Evolutionary conservation across 2,329 filamentous ascomycete genomes (phyloP).

Genomic region (Drechslerella dactyloides): DNA sequence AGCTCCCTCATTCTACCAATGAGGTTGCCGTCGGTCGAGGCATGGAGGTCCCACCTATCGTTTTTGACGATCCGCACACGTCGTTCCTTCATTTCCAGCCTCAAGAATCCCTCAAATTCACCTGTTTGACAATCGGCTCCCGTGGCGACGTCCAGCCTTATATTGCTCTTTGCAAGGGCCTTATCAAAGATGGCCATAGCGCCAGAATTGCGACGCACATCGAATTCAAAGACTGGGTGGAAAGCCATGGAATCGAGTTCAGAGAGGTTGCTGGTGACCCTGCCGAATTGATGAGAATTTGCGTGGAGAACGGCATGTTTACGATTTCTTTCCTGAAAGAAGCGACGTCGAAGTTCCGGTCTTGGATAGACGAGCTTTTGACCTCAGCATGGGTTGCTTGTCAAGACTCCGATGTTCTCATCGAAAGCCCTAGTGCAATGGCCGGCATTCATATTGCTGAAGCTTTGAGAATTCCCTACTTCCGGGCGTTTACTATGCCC

Average conservation of each 20-base stretch:
- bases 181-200: slow-evolving; percentile 84
- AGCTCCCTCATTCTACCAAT: slow-evolving; percentile 55
- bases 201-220: slow-evolving; percentile 87
- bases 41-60: slow-evolving; percentile 71
- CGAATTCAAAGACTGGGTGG: slow-evolving; percentile 88
- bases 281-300: slow-evolving; percentile 91
- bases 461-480: slow-evolving; percentile 89
- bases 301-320: slow-evolving; percentile 96
- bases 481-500: slow-evolving; percentile 97
- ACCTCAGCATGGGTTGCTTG: slow-evolving; percentile 82
- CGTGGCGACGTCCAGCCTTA: slow-evolving; percentile 97
- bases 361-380: slow-evolving; percentile 87
- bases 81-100: slow-evolving; percentile 94
- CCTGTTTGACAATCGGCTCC: slow-evolving; percentile 93
- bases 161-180: slow-evolving; percentile 90
- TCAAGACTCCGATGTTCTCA: slow-evolving; percentile 83
- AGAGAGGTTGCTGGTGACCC: slow-evolving; percentile 87
- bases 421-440: slow-evolving; percentile 97
- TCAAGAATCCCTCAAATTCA: slow-evolving; percentile 76
- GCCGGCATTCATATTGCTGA: slow-evolving; percentile 97
- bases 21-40: slow-evolving; percentile 40
- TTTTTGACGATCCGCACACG: slow-evolving; percentile 86
- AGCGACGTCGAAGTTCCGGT: slow-evolving; percentile 70
- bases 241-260: slow-evolving; percentile 93
- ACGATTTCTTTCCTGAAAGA: slow-evolving; percentile 88